Conservation (phyloP, 2,329 filamentous ascomycete species). For the Dothiorella sarmentorum region DNA sequence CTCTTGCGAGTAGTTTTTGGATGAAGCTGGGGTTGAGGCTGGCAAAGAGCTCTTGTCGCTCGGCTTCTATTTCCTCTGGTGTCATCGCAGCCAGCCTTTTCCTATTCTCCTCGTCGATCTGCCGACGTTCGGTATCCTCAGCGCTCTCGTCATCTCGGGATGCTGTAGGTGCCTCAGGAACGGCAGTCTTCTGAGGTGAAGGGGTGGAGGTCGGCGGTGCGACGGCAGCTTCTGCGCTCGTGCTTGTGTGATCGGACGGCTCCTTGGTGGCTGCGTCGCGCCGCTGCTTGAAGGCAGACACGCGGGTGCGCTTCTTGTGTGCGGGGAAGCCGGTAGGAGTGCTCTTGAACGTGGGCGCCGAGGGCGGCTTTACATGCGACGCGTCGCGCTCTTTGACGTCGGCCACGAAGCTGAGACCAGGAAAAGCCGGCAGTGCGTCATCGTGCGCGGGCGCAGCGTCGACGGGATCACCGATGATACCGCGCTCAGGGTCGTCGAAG, state of each 20-base stretch:
- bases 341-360: constrained; percentile 57
- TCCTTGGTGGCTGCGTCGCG: constrained; percentile 32
- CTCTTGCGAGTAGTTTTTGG: constrained; percentile 70
- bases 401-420: constrained; percentile 53
- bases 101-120: constrained; percentile 81
- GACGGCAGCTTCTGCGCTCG: neutral
- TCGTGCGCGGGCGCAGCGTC: constrained; percentile 31
- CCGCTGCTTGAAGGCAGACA: constrained; percentile 78
- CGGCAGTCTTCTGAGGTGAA: neutral
- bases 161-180: neutral
- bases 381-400: constrained; percentile 77
- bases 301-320: constrained; percentile 70
- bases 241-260: neutral
- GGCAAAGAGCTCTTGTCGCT: constrained; percentile 75
- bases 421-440: constrained; percentile 27
- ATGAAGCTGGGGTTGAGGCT: constrained; percentile 72
- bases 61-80: constrained; percentile 72
- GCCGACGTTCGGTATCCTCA: constrained; percentile 59
- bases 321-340: constrained; percentile 72
- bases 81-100: constrained; percentile 75
- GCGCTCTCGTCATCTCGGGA: constrained; percentile 20
- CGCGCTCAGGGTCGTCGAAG: constrained; percentile 41
- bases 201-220: neutral
- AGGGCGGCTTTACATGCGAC: constrained; percentile 58
- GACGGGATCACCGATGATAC: constrained; percentile 45